Evolutionary conservation across 768 basidiomycete genomes (phyloP).

Genomic region (Mycena pura): DNA sequence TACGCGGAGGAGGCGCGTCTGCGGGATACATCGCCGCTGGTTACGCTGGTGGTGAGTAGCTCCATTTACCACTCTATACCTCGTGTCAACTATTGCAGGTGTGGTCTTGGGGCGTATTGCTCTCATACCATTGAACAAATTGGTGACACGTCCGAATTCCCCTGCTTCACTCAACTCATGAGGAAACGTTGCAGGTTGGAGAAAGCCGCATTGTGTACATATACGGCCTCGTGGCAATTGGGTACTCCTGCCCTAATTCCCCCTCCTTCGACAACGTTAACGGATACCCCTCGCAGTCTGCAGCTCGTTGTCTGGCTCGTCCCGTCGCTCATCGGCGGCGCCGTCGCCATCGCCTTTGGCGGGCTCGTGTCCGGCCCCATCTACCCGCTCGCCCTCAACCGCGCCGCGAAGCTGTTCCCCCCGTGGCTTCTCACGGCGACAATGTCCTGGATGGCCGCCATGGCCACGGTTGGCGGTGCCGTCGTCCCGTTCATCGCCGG

Average conservation of each 20-base stretch:
- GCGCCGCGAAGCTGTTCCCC: slow-evolving; percentile 71
- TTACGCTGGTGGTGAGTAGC: slow-evolving; percentile 40
- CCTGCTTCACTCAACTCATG: neutral
- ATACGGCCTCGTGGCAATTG: slow-evolving; percentile 57
- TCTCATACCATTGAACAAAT: slow-evolving; percentile 61
- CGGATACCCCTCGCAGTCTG: slow-evolving; percentile 44
- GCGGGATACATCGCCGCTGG: slow-evolving; percentile 59
- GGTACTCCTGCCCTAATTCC: slow-evolving; percentile 36
- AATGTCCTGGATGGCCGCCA: slow-evolving; percentile 71
- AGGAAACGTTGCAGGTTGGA: slow-evolving; percentile 60
- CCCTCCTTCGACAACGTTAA: no score
- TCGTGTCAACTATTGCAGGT: slow-evolving; percentile 47
- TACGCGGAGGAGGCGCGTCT: slow-evolving; percentile 52
- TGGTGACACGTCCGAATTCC: slow-evolving; percentile 36
- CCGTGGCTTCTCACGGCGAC: slow-evolving; percentile 67
- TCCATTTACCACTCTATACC: neutral
- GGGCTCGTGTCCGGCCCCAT: slow-evolving; percentile 78
- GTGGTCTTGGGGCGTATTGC: slow-evolving; percentile 60
- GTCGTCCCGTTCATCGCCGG: slow-evolving; percentile 77
- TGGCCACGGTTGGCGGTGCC: slow-evolving; percentile 76
- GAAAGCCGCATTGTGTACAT: slow-evolving; percentile 58
- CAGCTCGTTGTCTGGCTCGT: slow-evolving; percentile 76
- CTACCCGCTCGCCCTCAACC: slow-evolving; percentile 78
- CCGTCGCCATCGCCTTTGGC: slow-evolving; percentile 65
- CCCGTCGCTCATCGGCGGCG: slow-evolving; percentile 71